A percentile compares a stretch with the other conserved stretches of the same genome.
These are phyloP conservation scores for Oryza punctata DNA, from an alignment of 176 grass and related monocot species.

Conservation along the genomic window DNA sequence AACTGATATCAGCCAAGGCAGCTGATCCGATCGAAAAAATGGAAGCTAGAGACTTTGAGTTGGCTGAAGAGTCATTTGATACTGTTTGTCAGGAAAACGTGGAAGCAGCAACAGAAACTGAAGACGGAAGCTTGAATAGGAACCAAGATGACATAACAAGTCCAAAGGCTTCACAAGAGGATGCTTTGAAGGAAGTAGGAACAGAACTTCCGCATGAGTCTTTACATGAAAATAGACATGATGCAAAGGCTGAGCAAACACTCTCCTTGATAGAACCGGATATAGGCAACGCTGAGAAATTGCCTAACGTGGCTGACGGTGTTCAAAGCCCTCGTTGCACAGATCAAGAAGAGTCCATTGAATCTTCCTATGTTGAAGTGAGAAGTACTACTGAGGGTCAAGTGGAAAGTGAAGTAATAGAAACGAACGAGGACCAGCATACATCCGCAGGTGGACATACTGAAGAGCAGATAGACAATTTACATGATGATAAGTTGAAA, in stretches of 20 bases:
- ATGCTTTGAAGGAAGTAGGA: constrained; percentile 37
- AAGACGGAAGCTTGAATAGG: constrained; percentile 36
- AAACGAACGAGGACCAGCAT: constrained; percentile 40
- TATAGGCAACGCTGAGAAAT: constrained; percentile 12
- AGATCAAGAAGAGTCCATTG: constrained; percentile 38
- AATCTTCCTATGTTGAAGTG: constrained; percentile 35
- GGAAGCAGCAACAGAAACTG: constrained; percentile 20
- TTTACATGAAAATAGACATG: constrained; percentile 30
- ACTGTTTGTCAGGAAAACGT: constrained; percentile 39
- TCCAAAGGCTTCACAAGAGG: constrained; percentile 38
- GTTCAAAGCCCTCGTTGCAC: constrained; percentile 10
- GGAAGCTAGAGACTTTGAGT: constrained; percentile 27
- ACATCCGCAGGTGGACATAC: background rate
- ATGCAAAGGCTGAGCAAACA: constrained; percentile 25
- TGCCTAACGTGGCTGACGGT: constrained; percentile 6
- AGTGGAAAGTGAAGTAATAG: constrained; percentile 38
- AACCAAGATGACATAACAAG: constrained; percentile 33
- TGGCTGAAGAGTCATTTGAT: constrained; percentile 22
- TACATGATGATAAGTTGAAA: constrained; percentile 31
- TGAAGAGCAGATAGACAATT: constrained; percentile 23
- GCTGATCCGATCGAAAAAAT: constrained; percentile 8
- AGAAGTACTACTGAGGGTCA: constrained; percentile 20
- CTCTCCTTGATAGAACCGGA: constrained; percentile 28
- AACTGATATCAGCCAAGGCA: constrained; percentile 36
- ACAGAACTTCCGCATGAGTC: constrained; percentile 17